These are phyloP conservation scores for Teunomyces funiuensis DNA, from an alignment of 805 yeast genomes.

Conservation along the genomic window DNA sequence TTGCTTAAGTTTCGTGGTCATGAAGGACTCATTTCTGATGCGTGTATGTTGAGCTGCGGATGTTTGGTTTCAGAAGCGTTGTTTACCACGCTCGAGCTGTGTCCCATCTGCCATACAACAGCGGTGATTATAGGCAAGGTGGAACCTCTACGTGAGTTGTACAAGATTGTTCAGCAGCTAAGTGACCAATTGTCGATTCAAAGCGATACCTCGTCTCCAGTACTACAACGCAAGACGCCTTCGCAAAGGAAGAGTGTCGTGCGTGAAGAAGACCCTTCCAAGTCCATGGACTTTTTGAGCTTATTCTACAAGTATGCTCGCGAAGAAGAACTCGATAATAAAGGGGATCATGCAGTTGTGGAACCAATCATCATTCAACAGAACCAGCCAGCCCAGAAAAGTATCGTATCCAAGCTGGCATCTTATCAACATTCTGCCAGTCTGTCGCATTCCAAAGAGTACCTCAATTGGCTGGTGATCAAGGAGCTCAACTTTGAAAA, in stretches of 20 bases:
- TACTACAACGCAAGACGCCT: neutral
- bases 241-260: neutral
- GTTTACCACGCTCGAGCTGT: conserved; percentile 17
- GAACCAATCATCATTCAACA: conserved; percentile 13
- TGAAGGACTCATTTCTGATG: conserved; percentile 26
- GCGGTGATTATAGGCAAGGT: conserved; percentile 28
- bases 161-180: conserved; percentile 22
- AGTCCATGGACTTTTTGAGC: conserved; percentile 31
- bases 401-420: neutral
- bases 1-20: conserved; percentile 26
- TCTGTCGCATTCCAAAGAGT: conserved; percentile 2
- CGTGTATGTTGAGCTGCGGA: conserved; percentile 41
- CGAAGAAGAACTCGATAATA: conserved; percentile 24
- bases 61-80: conserved; percentile 37
- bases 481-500: conserved; percentile 15
- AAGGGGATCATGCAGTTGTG: conserved; percentile 3
- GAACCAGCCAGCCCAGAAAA: neutral
- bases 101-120: neutral
- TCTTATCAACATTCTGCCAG: conserved; percentile 1
- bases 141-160: conserved; percentile 34
- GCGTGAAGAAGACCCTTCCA: conserved; percentile 2
- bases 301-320: conserved; percentile 42
- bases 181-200: conserved; percentile 9
- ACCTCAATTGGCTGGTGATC: neutral
- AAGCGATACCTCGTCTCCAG: neutral